These are phyloP conservation scores for Populus trichocarpa DNA, from an alignment of 441 rosid genomes.

Conservation along the genomic window DNA sequence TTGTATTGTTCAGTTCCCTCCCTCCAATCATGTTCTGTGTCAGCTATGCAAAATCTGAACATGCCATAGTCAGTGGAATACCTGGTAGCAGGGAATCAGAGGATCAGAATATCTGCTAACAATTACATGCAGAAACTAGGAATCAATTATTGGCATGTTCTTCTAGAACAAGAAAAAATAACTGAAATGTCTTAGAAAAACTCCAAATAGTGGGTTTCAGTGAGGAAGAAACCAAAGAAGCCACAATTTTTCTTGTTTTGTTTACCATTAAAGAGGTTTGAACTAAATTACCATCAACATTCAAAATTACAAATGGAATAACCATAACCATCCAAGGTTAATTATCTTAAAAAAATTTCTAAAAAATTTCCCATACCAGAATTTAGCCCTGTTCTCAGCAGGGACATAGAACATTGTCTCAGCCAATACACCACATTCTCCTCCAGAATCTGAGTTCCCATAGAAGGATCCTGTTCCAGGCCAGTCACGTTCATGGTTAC, in stretches of 20 bases:
- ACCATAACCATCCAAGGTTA: background rate
- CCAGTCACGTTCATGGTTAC: constrained; percentile 95
- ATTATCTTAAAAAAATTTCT: background rate
- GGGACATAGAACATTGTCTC: constrained; percentile 86
- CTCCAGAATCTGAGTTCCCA: constrained; percentile 65
- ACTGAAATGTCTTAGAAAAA: background rate
- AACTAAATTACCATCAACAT: background rate
- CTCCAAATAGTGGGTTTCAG: background rate
- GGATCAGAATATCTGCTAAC: background rate
- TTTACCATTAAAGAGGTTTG: background rate
- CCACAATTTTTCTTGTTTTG: background rate
- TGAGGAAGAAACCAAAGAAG: background rate
- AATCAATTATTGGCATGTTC: background rate
- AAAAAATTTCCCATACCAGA: constrained; percentile 41
- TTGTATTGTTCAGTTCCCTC: constrained; percentile 79
- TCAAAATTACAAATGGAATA: background rate
- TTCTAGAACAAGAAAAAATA: background rate
- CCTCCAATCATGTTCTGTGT: constrained; percentile 89
- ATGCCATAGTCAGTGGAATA: constrained; percentile 81
- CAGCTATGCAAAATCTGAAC: constrained; percentile 82
- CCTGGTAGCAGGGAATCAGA: constrained; percentile 32
- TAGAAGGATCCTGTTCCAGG: constrained; percentile 81
- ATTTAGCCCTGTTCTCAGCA: constrained; percentile 69
- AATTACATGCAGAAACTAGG: background rate
- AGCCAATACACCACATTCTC: constrained; percentile 86